phyloP scores from a whole-genome alignment of 2,329 filamentous ascomycete genomes.

The Diaporthe amygdali region DNA sequence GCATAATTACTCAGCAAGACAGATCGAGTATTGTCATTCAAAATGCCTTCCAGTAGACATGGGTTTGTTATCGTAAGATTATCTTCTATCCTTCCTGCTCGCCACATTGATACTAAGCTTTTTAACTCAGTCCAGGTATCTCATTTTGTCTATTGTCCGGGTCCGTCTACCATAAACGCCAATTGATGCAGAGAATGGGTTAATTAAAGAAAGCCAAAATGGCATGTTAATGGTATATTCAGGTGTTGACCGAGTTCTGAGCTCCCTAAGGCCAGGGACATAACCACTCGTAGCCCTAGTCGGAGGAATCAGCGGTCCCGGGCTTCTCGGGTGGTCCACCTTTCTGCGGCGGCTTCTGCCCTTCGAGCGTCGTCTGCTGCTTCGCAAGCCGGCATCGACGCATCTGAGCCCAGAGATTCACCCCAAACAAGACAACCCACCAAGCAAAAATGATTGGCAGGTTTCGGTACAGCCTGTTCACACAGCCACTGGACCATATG shows the following conservation, averaged over 20 bases:
- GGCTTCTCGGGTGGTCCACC: neutral
- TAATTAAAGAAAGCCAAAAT: neutral
- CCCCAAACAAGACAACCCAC: slow-evolving; percentile 33
- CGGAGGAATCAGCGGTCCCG: neutral
- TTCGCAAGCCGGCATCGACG: neutral
- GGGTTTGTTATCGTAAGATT: neutral
- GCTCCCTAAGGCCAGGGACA: no score
- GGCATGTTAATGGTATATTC: no score
- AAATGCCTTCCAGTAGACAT: neutral
- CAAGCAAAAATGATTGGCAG: slow-evolving; percentile 49
- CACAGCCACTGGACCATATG: slow-evolving; percentile 47
- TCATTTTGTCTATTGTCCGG: neutral
- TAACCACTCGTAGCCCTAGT: neutral
- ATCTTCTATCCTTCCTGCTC: neutral
- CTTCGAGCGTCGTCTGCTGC: neutral
- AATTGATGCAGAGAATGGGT: neutral
- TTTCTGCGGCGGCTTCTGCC: neutral
- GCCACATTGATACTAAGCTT: neutral
- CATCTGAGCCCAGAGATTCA: neutral
- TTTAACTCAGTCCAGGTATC: neutral
- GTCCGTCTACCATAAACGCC: neutral
- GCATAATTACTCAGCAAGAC: neutral
- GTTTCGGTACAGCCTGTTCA: slow-evolving; percentile 42
- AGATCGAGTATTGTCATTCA: no score
- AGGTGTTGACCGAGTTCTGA: neutral